Evolutionary conservation across 345 rosid genomes (phyloP), one percentile per base, ranked within the genome.

Genomic region (Boechera retrofracta): DNA sequence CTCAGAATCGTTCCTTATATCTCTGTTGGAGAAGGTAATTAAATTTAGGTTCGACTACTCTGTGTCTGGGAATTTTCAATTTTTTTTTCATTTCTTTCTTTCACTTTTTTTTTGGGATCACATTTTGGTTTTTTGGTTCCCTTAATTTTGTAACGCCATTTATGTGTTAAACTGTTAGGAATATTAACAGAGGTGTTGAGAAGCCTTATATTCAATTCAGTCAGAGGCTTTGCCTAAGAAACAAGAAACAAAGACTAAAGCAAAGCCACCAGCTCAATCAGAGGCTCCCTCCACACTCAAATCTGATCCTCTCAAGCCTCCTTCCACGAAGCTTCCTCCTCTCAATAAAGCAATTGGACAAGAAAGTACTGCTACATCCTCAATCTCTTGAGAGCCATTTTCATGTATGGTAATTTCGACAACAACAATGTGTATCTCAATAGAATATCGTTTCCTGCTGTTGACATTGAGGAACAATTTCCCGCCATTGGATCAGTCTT

Each of bases 321-420:
- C 21, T 21, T 21, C 21, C 21, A 21, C 21, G 21, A 21, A 21
- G 21, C 21, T 21, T 21, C 24, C 24, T 21, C 24, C 24, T 21
- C 24, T 21, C 24, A 21, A 21, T 21, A 21, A 21, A 21, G 24
- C 24, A 21, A 21, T 1, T 21, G 60, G 93, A 96, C 73, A 65
- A 82, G 91, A 79, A 96, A 96, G 83, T 93, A 96, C 51, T 96
- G 99, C 66, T 96, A 96, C 87, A 86, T 75, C 10, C 80, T 96
- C 71, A 79, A 79, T 82, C 89, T 96, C 56, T 18, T 96, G 15
- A 88, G 99, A 79, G 97, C 98, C 11, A 87, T 98, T 67, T 96
- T 96, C 87, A 79, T 96, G 76, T 96, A 96, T 41, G 97, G 97
- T 58, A 81, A 96, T 71, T 96, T 96, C 55, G 98, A 96, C 80